A percentile compares a stretch with the other conserved stretches of the same genome.
These are phyloP conservation scores for Dacryopinax spathularia DNA, from an alignment of 768 basidiomycete genomes.

Conservation along the genomic window DNA sequence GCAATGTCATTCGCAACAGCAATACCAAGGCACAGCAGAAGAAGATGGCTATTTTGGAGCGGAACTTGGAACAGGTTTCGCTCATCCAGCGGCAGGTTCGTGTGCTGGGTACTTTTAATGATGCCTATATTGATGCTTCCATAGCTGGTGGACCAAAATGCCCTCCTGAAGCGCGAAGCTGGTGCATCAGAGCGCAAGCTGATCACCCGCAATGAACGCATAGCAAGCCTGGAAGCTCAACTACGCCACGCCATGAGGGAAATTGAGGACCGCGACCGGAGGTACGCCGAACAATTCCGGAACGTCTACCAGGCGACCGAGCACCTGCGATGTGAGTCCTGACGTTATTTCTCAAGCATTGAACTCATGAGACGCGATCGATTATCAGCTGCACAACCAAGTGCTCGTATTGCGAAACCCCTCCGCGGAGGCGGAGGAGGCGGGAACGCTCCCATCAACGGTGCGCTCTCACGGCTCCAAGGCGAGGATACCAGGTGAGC, in stretches of 20 bases:
- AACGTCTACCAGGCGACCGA: conserved; percentile 83
- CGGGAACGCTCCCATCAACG: conserved; percentile 24
- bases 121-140: conserved; percentile 13
- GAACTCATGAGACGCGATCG: conserved; percentile 9
- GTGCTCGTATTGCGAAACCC: conserved; percentile 90
- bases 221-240: conserved; percentile 86
- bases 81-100: conserved; percentile 89
- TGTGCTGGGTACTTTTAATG: too few species aligned
- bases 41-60: conserved; percentile 97
- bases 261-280: conserved; percentile 83
- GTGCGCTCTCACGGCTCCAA: conserved; percentile 56
- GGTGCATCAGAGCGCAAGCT: conserved; percentile 94
- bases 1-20: conserved; percentile 94
- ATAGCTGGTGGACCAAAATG: conserved; percentile 96
- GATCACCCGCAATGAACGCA: conserved; percentile 90
- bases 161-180: conserved; percentile 90
- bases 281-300: conserved; percentile 86
- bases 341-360: conserved; percentile 8
- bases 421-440: conserved; percentile 79
- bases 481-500: conserved; percentile 51
- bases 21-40: conserved; percentile 98
- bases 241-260: conserved; percentile 89
- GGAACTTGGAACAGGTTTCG: conserved; percentile 89
- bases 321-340: conserved; percentile 68
- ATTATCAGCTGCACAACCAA: conserved; percentile 6